phyloP scores from a whole-genome alignment of 768 basidiomycete species.

The Terana coerulea region DNA sequence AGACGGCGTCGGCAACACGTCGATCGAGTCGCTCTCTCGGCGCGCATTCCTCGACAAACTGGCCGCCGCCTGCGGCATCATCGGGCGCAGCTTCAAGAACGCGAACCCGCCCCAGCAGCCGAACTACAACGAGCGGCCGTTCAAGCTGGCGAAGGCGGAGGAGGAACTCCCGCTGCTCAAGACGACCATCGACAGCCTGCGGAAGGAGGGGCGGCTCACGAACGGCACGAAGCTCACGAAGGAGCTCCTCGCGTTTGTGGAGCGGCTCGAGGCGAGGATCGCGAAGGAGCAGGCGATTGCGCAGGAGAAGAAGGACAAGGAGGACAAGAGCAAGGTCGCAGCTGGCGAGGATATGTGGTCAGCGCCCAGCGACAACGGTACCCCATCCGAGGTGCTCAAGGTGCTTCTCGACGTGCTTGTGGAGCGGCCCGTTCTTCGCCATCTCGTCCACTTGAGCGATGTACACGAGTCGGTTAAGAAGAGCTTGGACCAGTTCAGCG shows the following conservation, averaged over 20 bases:
- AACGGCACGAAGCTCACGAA: constrained; percentile 20
- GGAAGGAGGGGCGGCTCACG: constrained; percentile 13
- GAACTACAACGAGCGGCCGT: background rate
- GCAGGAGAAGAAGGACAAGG: constrained; percentile 2
- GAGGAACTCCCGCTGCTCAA: constrained; percentile 13
- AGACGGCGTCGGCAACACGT: constrained; percentile 35
- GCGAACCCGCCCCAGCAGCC: background rate
- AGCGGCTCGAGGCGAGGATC: constrained; percentile 13
- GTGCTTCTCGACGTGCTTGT: constrained; percentile 13
- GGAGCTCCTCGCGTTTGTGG: constrained; percentile 16
- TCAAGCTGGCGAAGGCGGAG: constrained; percentile 7
- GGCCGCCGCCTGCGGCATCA: background rate
- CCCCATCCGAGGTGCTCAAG: constrained; percentile 8
- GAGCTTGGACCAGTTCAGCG: constrained; percentile 9
- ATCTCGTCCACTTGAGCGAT: constrained; percentile 21
- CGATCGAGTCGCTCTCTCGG: constrained; percentile 23
- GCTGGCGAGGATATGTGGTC: background rate
- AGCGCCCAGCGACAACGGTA: background rate
- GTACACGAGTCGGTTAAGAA: constrained; percentile 19
- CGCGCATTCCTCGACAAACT: constrained; percentile 12
- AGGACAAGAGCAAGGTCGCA: background rate
- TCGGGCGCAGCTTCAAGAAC: no score
- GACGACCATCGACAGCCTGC: constrained; percentile 13
- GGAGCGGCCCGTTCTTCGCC: constrained; percentile 4
- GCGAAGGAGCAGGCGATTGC: constrained; percentile 4